Evolutionary conservation across 1,284 basidiomycete species (phyloP).

Genomic region (Tremellales sp.): DNA sequence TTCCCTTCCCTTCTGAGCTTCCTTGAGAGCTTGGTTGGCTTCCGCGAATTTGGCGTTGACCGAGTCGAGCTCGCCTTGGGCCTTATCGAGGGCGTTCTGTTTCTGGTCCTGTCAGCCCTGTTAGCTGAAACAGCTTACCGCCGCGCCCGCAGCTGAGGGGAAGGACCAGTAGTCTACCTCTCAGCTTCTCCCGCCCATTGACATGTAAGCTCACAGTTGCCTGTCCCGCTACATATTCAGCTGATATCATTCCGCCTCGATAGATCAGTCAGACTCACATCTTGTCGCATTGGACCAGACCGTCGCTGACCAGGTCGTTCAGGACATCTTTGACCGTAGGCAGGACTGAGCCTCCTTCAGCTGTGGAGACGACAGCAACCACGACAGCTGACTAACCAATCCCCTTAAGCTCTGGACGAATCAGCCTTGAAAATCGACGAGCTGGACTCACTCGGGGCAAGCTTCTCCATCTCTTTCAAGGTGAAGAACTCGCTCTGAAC

Average conservation of each 20-base stretch:
- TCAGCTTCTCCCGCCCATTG: neutral
- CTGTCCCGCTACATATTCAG: constrained; percentile 57
- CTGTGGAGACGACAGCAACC: neutral
- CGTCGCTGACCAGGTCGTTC: constrained; percentile 76
- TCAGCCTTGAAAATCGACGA: constrained; percentile 18
- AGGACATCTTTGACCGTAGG: constrained; percentile 84
- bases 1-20: constrained; percentile 58
- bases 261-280: constrained; percentile 50
- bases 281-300: constrained; percentile 76
- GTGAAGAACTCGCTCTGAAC: constrained; percentile 74
- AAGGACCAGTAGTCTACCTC: constrained; percentile 85
- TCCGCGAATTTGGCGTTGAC: constrained; percentile 46
- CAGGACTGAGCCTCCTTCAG: constrained; percentile 58
- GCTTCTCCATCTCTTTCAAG: constrained; percentile 83
- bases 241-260: neutral
- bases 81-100: constrained; percentile 55
- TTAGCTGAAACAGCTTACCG: constrained; percentile 59
- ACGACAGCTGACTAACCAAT: constrained; percentile 61
- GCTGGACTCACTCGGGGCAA: constrained; percentile 41
- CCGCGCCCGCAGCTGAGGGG: constrained; percentile 74
- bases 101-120: constrained; percentile 36
- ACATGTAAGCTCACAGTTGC: constrained; percentile 63
- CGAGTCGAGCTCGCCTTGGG: constrained; percentile 53
- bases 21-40: constrained; percentile 49
- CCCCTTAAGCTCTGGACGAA: constrained; percentile 76